phyloP scores from a whole-genome alignment of 805 yeast genomes.

The Yarrowia sp. region DNA sequence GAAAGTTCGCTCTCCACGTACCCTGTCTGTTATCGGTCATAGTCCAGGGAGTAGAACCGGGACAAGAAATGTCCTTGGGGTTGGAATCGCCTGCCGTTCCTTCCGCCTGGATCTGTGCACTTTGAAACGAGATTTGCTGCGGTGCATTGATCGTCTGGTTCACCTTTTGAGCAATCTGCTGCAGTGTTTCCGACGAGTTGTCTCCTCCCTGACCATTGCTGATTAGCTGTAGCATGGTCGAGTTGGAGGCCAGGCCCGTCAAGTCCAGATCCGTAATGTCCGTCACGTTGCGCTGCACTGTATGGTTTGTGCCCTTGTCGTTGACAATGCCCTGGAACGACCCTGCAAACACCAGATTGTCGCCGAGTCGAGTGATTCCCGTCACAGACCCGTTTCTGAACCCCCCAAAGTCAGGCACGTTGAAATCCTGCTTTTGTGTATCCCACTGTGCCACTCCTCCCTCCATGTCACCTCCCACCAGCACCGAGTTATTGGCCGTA shows the following conservation, averaged over 20 bases:
- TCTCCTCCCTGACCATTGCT: background rate
- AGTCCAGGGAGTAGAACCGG: slow-evolving; percentile 54
- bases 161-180: slow-evolving; percentile 38
- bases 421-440: slow-evolving; percentile 43
- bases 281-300: slow-evolving; percentile 17
- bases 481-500: slow-evolving; percentile 49
- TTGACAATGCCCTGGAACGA: slow-evolving; percentile 61
- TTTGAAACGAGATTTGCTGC: slow-evolving; percentile 33
- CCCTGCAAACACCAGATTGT: slow-evolving; percentile 76
- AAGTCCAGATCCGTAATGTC: slow-evolving; percentile 22
- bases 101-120: slow-evolving; percentile 33
- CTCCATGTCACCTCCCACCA: slow-evolving; percentile 76
- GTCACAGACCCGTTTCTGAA: slow-evolving; percentile 65
- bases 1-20: slow-evolving; percentile 61
- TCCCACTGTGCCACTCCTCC: slow-evolving; percentile 69
- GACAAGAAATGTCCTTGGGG: slow-evolving; percentile 53
- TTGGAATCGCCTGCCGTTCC: slow-evolving; percentile 30
- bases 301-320: slow-evolving; percentile 38
- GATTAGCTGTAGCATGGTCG: background rate
- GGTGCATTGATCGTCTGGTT: slow-evolving; percentile 45
- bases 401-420: slow-evolving; percentile 68
- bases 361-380: slow-evolving; percentile 52
- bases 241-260: slow-evolving; percentile 23
- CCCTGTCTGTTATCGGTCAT: slow-evolving; percentile 52
- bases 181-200: slow-evolving; percentile 53